A percentile compares a stretch with the other conserved stretches of the same genome.
phyloP scores from a whole-genome alignment of 2,329 filamentous ascomycete genomes.

The Aureobasidium sp. region DNA sequence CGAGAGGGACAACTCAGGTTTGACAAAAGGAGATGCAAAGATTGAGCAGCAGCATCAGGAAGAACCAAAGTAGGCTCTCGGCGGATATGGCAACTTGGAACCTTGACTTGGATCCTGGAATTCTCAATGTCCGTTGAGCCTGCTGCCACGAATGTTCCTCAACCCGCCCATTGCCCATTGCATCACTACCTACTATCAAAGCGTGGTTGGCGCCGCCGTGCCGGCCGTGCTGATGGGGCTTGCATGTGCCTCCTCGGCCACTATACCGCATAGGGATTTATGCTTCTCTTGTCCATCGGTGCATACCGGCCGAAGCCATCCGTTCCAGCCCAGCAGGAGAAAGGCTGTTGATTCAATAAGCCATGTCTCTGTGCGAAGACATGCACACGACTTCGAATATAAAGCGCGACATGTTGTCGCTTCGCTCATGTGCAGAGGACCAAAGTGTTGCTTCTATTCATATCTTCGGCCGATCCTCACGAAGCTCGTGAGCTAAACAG shows the following conservation, averaged over 20 bases:
- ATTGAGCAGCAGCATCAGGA: not conserved
- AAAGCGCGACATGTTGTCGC: not conserved
- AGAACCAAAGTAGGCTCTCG: not conserved
- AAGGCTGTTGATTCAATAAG: not conserved
- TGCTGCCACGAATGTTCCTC: not conserved
- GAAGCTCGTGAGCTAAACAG: conserved; percentile 1
- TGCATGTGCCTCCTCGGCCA: not conserved
- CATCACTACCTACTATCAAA: not conserved
- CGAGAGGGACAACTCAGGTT: not conserved
- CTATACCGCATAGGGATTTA: not conserved
- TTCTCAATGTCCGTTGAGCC: not conserved
- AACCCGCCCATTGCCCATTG: not conserved
- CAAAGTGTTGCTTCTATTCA: not conserved
- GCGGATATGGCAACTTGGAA: not conserved
- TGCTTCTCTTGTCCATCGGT: not conserved
- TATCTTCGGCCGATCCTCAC: not conserved
- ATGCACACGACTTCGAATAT: not conserved
- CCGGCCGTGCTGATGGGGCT: not conserved
- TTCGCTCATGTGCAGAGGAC: not conserved
- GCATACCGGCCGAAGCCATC: not conserved
- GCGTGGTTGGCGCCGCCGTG: not conserved
- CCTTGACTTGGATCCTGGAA: not conserved
- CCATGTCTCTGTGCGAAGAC: not conserved
- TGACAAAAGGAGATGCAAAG: not conserved
- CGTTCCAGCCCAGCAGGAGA: not conserved